These are phyloP conservation scores for Isatis tinctoria DNA, from an alignment of 345 rosid genomes.

Conservation along the genomic window DNA sequence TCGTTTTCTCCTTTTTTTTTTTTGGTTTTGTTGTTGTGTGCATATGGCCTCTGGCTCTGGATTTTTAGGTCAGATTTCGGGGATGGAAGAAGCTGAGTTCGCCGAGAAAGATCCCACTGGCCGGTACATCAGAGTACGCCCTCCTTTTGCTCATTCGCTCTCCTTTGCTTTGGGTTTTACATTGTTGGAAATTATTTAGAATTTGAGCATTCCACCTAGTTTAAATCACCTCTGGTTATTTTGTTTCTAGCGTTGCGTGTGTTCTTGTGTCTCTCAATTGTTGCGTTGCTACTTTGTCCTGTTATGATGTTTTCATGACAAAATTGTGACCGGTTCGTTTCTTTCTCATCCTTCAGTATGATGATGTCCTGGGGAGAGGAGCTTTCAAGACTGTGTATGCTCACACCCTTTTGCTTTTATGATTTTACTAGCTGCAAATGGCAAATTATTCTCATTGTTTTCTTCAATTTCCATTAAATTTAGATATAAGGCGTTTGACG, in stretches of 20 bases:
- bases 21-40: slow-evolving; percentile 9
- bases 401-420: slow-evolving; percentile 23
- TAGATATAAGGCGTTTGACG: slow-evolving; percentile 88
- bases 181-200: neutral
- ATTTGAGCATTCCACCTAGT: neutral
- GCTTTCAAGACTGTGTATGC: slow-evolving; percentile 97
- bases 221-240: neutral
- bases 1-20: neutral
- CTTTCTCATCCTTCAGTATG: slow-evolving; percentile 46
- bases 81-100: slow-evolving; percentile 39
- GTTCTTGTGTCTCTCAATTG: no score
- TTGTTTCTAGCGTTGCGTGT: neutral
- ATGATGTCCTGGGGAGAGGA: slow-evolving; percentile 86
- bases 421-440: neutral
- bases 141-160: no score
- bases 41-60: slow-evolving; percentile 40
- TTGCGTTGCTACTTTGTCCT: neutral
- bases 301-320: neutral
- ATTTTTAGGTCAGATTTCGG: slow-evolving; percentile 19
- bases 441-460: neutral
- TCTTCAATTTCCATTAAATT: neutral
- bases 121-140: slow-evolving; percentile 56
- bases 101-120: slow-evolving; percentile 66
- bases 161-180: no score
- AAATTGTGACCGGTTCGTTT: neutral